Evolutionary conservation across 208 protist genomes (phyloP), one percentile per base, ranked within the genome.

Genomic region (Wallacemonas sp.): DNA sequence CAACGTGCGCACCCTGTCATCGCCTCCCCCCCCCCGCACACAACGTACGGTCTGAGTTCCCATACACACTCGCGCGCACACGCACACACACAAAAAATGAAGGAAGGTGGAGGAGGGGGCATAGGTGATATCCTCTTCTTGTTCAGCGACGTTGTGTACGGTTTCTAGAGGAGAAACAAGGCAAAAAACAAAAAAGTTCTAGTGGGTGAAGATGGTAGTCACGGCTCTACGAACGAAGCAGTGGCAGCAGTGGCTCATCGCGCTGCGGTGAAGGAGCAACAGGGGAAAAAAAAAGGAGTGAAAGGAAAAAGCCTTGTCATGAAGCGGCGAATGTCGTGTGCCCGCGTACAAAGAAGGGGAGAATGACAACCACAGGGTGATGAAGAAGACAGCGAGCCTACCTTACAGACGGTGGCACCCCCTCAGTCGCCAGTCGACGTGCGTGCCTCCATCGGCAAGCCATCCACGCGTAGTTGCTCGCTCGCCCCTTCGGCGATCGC

Each of bases 401-500:
- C 48, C 21, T 36, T 30, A 36, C 44, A 52, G 1, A 52, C 5
- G 3, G 59, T 54, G n/a, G 59, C 54, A n/a, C 22, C 19, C 15
- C 59, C 46, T 13, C 46, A 53, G 15, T 65, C 41, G 4, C 71
- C 71, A 24, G 64, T 27, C 22, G 62, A 58, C 54, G 63, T 54
- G 13, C 64, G 59, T 29, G 12, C 29, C 12, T 41, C 26, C 22
- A 44, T n/a, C 39, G 45, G 38, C 33, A 12, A 27, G 45, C 61
- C 44, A 33, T 17, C 44, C 34, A 32, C 17, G 0, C 21, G 30
- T 1, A 63, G 42, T 37, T 62, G 24, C 5, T 46, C 13, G 55
- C 60, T 27, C 15, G 42, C 53, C 13, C 66, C 68, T 15, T 78
- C 52, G 39, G 68, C 55, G 41, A 89, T 71, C 0, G 80, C 76